A percentile compares a stretch with the other conserved stretches of the same genome.
Evolutionary conservation across 106 monocot species (phyloP).

Genomic region (Dioscorea dumetorum): DNA sequence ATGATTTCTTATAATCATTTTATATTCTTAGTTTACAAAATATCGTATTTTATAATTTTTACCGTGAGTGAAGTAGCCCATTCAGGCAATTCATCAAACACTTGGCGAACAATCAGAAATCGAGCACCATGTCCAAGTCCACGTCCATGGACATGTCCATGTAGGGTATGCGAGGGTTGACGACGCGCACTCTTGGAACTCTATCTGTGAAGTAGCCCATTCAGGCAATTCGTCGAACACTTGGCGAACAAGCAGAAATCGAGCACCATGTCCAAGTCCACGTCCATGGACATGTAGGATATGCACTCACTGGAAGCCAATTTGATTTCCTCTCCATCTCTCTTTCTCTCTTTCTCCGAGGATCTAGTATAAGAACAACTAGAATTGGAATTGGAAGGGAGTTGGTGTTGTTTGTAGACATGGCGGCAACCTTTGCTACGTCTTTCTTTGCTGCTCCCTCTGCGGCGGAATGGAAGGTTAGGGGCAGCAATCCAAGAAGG

Average conservation of each 20-base stretch:
- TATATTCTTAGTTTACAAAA: too few species aligned
- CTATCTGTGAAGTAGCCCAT: too few species aligned
- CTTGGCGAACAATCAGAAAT: too few species aligned
- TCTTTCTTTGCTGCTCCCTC: background rate
- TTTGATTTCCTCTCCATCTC: background rate
- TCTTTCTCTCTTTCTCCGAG: background rate
- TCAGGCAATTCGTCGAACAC: too few species aligned
- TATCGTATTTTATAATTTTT: too few species aligned
- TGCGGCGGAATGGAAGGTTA: background rate
- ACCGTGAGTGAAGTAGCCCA: too few species aligned
- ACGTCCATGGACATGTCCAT: too few species aligned
- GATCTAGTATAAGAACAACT: background rate
- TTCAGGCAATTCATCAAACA: too few species aligned
- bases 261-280: background rate
- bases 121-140: too few species aligned
- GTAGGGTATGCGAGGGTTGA: too few species aligned
- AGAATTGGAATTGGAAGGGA: background rate
- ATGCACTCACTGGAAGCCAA: background rate
- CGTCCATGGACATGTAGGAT: background rate
- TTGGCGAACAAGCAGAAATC: background rate
- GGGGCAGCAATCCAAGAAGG: background rate
- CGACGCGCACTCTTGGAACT: too few species aligned
- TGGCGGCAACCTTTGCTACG: background rate
- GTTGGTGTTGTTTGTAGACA: background rate
- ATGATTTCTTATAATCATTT: too few species aligned